Evolutionary conservation across 306 rosid species (phyloP), one percentile per base, ranked within the genome.

Genomic region (Medicago truncatula): DNA sequence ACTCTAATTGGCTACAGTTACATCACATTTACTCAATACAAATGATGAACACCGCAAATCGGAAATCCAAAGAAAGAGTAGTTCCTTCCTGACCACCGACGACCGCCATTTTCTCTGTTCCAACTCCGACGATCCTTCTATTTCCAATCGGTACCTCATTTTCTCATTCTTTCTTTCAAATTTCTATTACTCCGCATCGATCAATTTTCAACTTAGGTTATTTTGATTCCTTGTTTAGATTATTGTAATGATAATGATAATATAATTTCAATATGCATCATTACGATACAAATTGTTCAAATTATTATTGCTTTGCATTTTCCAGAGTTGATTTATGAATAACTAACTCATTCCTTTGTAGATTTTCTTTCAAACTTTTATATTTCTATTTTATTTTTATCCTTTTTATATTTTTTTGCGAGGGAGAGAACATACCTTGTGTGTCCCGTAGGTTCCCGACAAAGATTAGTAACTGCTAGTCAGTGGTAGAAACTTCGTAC

Each of bases 1-100:
- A 20, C 7, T 1, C 8, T 71, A n/a, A 41, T 86, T 89, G 86
- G 91, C 0, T 47, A 18, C 0, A 56, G 65, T 12, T 71, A 86
- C 95, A 86, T 87, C 89, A 87, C 77, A 7, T 63, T 44, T 14
- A 21, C 12, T 28, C 15, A 61, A 61, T 7, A 7, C 31, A 60
- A 49, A 2, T 44, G 41, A 11, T 53, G 3, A 40, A 70, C 18
- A 14, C 23, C 43, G 23, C 21, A 75, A 71, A 17, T 53, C 36
- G 61, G 46, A 61, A 71, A 43, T 64, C 66, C 43, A n/a, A 49
- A 31, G 10, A 28, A 16, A 20, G 62, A 34, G 38, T 12, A 34
- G 38, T 12, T 64, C 47, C 60, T 34, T 64, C 54, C 60, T 34
- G 0, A 16, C 34, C 31, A 38, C 67, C 83, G 74, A 70, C 76